These are phyloP conservation scores for Asterophora parasitica DNA, from an alignment of 768 basidiomycete species.

Conservation along the genomic window DNA sequence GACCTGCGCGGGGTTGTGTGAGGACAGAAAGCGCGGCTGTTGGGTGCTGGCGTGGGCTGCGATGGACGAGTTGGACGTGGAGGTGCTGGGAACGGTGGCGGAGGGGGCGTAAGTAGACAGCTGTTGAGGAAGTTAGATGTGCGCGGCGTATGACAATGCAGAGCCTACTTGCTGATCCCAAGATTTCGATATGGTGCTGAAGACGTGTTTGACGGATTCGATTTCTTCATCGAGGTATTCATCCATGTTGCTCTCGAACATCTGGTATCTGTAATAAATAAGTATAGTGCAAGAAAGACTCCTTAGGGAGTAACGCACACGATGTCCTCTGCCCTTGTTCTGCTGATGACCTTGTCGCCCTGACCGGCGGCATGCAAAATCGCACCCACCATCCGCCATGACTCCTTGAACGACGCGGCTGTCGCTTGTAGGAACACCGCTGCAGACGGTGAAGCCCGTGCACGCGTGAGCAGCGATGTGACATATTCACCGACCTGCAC, in stretches of 20 bases:
- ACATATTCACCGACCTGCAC: constrained; percentile 83
- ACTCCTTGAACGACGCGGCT: constrained; percentile 86
- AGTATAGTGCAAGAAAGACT: not conserved
- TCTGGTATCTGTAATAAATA: constrained; percentile 58
- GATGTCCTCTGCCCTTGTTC: constrained; percentile 65
- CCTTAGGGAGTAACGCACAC: constrained; percentile 46
- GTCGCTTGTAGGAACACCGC: constrained; percentile 76
- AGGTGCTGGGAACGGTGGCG: not conserved
- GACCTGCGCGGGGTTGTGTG: constrained; percentile 85
- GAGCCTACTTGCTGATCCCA: constrained; percentile 72
- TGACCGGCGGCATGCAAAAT: constrained; percentile 51
- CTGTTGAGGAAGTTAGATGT: constrained; percentile 5
- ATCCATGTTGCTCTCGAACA: constrained; percentile 97
- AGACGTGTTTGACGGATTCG: constrained; percentile 68
- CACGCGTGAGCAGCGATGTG: constrained; percentile 66
- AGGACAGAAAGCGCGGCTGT: constrained; percentile 65
- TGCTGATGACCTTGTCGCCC: constrained; percentile 14
- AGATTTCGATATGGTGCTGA: constrained; percentile 68
- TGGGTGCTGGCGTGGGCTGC: constrained; percentile 4
- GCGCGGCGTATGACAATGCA: too few relatives aligned
- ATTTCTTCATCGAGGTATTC: constrained; percentile 95
- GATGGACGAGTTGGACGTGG: not conserved
- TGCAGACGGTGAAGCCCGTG: constrained; percentile 47
- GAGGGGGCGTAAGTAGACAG: constrained; percentile 12
- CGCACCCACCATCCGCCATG: constrained; percentile 80